These are phyloP conservation scores for Macrolepiota fuliginosa DNA, from an alignment of 768 basidiomycete genomes.

Conservation along the genomic window DNA sequence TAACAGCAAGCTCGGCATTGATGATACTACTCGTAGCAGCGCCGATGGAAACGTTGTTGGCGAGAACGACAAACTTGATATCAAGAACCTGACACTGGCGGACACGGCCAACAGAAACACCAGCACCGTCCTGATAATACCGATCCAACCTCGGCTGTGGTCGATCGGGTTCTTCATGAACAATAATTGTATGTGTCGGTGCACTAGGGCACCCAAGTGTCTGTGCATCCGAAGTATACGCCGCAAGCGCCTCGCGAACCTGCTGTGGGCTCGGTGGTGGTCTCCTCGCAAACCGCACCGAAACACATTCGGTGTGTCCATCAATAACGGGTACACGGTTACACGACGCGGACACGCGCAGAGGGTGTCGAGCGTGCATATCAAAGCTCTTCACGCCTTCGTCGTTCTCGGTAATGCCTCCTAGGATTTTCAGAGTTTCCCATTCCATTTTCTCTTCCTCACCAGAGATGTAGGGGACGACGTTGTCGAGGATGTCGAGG, in stretches of 20 bases:
- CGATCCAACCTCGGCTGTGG: constrained; percentile 94
- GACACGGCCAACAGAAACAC: constrained; percentile 88
- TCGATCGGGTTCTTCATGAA: constrained; percentile 91
- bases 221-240: constrained; percentile 76
- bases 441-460: constrained; percentile 99
- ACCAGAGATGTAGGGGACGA: constrained; percentile 91
- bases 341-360: constrained; percentile 91
- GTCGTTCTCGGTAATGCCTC: constrained; percentile 64
- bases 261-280: constrained; percentile 87
- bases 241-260: constrained; percentile 75
- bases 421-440: constrained; percentile 97
- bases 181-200: constrained; percentile 78
- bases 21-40: constrained; percentile 97
- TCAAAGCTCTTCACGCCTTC: constrained; percentile 68
- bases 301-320: constrained; percentile 90
- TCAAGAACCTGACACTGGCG: constrained; percentile 91
- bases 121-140: constrained; percentile 86
- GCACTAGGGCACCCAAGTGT: constrained; percentile 79
- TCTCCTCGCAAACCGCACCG: constrained; percentile 73
- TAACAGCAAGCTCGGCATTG: constrained; percentile 93
- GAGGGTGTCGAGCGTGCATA: constrained; percentile 74
- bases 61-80: constrained; percentile 91
- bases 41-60: constrained; percentile 93
- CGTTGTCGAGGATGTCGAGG: constrained; percentile 93
- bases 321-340: constrained; percentile 96